Percentiles rank a stretch among this genome's conserved stretches.
phyloP scores from a whole-genome alignment of 179 eudicot genomes.

The Monotropa hypopitys region DNA sequence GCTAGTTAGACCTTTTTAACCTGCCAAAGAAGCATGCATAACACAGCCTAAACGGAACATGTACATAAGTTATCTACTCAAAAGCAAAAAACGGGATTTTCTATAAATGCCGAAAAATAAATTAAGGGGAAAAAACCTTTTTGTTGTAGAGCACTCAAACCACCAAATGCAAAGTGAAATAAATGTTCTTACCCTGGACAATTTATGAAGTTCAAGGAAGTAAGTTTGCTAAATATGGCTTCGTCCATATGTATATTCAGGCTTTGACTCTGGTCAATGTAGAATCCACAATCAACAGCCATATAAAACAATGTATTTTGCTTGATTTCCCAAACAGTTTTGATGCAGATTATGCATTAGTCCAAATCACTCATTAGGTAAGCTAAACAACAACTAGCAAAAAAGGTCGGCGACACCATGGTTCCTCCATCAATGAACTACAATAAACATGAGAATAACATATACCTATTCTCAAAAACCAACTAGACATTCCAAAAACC shows the following conservation, averaged over 20 bases:
- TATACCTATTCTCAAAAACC: neutral
- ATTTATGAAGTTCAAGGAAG: constrained; percentile 82
- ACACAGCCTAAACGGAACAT: too few species aligned
- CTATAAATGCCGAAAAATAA: too few species aligned
- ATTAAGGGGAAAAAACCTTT: too few species aligned
- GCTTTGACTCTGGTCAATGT: constrained; percentile 87
- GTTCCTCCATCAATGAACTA: constrained; percentile 70
- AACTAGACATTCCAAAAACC: neutral
- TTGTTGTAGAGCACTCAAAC: too few species aligned
- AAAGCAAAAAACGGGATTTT: too few species aligned
- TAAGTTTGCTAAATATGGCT: constrained; percentile 69
- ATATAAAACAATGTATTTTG: constrained; percentile 75
- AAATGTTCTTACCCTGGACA: constrained; percentile 46
- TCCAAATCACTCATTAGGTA: constrained; percentile 46
- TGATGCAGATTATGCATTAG: constrained; percentile 12
- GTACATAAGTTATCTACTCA: too few species aligned
- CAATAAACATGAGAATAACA: constrained; percentile 1
- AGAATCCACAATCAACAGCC: constrained; percentile 88
- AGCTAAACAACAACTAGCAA: constrained; percentile 43
- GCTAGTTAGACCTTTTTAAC: too few species aligned
- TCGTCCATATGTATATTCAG: constrained; percentile 88
- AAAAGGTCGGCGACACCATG: constrained; percentile 56
- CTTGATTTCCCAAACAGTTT: constrained; percentile 93
- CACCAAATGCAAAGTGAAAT: neutral
- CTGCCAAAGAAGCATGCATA: too few species aligned